Evolutionary conservation across 2,329 filamentous ascomycete genomes (phyloP).

Genomic region (Claviceps maximensis): DNA sequence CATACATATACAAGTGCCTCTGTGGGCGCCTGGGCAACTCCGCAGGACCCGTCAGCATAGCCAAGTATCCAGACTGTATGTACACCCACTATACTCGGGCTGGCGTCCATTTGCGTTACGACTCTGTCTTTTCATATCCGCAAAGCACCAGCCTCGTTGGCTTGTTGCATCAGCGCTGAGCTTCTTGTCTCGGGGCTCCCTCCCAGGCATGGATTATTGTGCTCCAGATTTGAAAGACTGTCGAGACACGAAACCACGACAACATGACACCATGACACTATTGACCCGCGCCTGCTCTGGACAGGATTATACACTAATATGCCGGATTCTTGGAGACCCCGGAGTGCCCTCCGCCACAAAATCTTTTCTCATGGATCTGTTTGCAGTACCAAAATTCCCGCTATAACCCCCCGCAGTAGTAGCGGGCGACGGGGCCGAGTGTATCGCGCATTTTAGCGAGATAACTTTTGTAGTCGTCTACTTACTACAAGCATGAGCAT

Average conservation of each 20-base stretch:
- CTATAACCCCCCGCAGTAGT: neutral
- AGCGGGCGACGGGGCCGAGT: neutral
- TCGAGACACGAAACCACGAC: neutral
- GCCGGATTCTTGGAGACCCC: neutral
- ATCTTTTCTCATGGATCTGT: neutral
- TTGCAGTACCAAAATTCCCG: neutral
- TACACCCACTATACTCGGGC: neutral
- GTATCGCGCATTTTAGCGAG: neutral
- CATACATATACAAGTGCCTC: neutral
- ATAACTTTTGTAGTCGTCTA: neutral
- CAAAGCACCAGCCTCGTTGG: neutral
- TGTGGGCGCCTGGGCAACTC: neutral
- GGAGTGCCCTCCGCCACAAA: neutral
- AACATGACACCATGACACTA: neutral
- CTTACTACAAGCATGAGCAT: no score
- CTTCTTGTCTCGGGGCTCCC: neutral
- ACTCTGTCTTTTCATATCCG: neutral
- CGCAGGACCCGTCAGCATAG: neutral
- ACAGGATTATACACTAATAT: neutral
- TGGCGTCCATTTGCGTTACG: neutral
- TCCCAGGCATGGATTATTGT: neutral
- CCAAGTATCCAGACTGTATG: neutral
- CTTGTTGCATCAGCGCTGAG: neutral
- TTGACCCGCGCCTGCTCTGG: neutral
- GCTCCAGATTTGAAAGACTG: neutral